Conservation (phyloP, 1,284 basidiomycete genomes). For the Bondarzewia mesenterica region DNA sequence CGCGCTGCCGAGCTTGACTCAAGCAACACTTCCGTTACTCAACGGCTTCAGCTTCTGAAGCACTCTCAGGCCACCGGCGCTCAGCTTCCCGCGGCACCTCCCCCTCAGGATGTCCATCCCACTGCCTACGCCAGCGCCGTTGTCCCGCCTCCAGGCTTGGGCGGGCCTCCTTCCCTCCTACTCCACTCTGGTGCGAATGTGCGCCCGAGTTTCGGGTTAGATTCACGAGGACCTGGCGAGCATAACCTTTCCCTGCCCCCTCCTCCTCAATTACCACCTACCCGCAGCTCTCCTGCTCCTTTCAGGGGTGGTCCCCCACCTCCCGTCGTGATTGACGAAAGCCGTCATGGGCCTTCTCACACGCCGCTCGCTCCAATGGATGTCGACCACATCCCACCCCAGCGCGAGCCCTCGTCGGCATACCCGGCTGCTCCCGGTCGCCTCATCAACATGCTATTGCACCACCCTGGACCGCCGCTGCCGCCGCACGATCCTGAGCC, state of each 20-base stretch:
- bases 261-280: conserved; percentile 37
- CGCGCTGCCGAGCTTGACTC: conserved; percentile 89
- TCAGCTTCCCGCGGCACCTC: conserved; percentile 75
- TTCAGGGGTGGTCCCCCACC: conserved; percentile 75
- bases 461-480: conserved; percentile 56
- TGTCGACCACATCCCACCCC: conserved; percentile 54
- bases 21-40: conserved; percentile 68
- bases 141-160: conserved; percentile 49
- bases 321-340: conserved; percentile 67
- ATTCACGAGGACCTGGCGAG: conserved; percentile 52
- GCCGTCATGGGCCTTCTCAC: conserved; percentile 53
- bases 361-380: conserved; percentile 81
- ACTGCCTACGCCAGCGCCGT: conserved; percentile 82
- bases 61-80: conserved; percentile 77
- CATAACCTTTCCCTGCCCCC: conserved; percentile 46
- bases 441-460: conserved; percentile 49
- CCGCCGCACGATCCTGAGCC: not conserved
- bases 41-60: conserved; percentile 70
- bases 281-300: conserved; percentile 50
- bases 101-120: conserved; percentile 91
- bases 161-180: conserved; percentile 56
- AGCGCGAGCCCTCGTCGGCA: conserved; percentile 41
- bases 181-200: conserved; percentile 39
- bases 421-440: conserved; percentile 33
- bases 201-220: conserved; percentile 53